phyloP scores from a whole-genome alignment of 2,329 filamentous ascomycete genomes.

The Aspergillus floridensis region DNA sequence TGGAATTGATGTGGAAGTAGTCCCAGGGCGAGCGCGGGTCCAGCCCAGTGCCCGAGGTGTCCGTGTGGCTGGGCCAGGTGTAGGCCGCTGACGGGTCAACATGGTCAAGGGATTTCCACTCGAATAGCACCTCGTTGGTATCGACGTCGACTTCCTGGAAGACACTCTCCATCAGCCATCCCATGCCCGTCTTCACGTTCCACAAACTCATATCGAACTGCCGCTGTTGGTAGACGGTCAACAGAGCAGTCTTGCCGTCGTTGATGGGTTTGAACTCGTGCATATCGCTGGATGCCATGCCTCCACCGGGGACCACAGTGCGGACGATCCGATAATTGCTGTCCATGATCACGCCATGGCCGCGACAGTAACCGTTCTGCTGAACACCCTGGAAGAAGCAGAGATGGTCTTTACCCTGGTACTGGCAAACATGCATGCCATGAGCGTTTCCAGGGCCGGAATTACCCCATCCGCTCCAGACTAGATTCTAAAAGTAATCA shows the following conservation, averaged over 20 bases:
- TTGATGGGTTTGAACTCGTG: constrained; percentile 52
- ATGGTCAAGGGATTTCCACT: constrained; percentile 52
- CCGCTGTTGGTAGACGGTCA: constrained; percentile 44
- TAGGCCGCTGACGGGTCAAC: constrained; percentile 49
- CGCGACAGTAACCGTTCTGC: constrained; percentile 52
- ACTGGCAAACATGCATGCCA: constrained; percentile 49
- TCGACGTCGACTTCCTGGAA: constrained; percentile 55
- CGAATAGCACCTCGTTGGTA: constrained; percentile 48
- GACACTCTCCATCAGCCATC: constrained; percentile 53
- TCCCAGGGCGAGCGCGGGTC: constrained; percentile 46
- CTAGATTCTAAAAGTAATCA: constrained; percentile 39
- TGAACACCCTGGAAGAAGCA: constrained; percentile 54
- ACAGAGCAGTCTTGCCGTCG: constrained; percentile 41
- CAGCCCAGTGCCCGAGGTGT: constrained; percentile 49
- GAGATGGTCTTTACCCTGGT: constrained; percentile 49
- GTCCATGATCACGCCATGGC: constrained; percentile 54
- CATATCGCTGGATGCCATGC: constrained; percentile 49
- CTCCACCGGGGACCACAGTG: constrained; percentile 43
- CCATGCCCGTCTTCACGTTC: constrained; percentile 45
- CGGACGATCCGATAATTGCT: constrained; percentile 49
- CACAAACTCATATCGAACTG: constrained; percentile 49
- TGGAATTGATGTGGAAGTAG: constrained; percentile 46
- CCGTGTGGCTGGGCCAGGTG: constrained; percentile 45
- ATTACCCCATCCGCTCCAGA: constrained; percentile 51
- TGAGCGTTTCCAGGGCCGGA: constrained; percentile 51